Evolutionary conservation across 306 rosid genomes (phyloP), one percentile per base, ranked within the genome.

Genomic region (Elaeagnus macrophylla): DNA sequence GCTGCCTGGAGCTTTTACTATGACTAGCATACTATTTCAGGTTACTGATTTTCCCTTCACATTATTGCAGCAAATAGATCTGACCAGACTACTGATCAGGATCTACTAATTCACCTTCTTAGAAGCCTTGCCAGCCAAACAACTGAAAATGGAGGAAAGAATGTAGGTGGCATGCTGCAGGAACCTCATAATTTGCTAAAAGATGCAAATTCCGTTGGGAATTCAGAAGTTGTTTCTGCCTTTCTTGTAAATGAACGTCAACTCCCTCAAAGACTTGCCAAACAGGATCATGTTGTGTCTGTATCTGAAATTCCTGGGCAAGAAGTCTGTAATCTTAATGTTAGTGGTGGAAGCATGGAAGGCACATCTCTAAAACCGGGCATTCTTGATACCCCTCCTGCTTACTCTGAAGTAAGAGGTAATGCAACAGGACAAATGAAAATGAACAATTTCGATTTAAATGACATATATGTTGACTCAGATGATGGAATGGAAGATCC

Each of bases 401-500:
- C 79, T 58, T 72, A 67, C 72, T 74, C 90, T 56, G 95, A 83
- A 74, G 78, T 67, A 70, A 72, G 88, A 42, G 81, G 79, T 59
- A 60, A 77, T 73, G 56, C 77, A 15, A 64, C 70, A 54, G 86
- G 83, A 43, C 88, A 76, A 63, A 67, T 67, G 66, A 86, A 82
- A 75, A 71, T 71, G 68, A 79, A 76, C 67, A 78, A 76, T 57
- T 84, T 88, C 59, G 94, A 88, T 76, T 78, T 84, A 77, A 88
- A 88, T 54, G 94, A 77, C 74, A 70, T 68, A 74, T 88, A 80
- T n/a, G 66, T 84, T 70, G 88, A 88, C 69, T 84, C 82, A 40
- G 95, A 85, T 61, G 97, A 85, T 60, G 84, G 86, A 46, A 60
- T 45, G 38, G 97, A 83, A 67, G 88, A 85, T 60, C 32, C 67